Base-by-base conservation (phyloP, 2,329 filamentous ascomycete species). In the Ophiocordyceps camponoti-floridani region DNA sequence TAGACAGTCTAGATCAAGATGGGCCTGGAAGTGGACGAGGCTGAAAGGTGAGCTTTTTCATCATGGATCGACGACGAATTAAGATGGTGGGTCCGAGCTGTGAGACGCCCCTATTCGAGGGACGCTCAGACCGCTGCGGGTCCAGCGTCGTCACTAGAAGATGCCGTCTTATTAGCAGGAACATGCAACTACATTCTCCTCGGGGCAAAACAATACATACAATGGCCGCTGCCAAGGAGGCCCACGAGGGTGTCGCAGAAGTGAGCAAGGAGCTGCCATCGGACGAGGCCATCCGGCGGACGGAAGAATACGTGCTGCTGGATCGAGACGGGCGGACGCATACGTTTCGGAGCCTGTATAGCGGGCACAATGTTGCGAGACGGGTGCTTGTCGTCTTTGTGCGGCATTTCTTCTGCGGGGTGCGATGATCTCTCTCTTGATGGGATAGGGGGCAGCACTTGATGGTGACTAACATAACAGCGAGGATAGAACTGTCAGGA, bases 321-420 rank as follows among this genome's bases (percentile, higher is more conserved):
- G 79, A 83, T 58, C 65, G 65, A 35, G 59, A 78, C 46, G 77
- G 78, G 46, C 75, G 73, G 45, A 61, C 70, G 13, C 69, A 70
- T 40, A 63, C 71, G 0, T 85, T 85, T 59, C 72, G 72, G 58
- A 76, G 70, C 51, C 61, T 84, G 27, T 80, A 79, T 56, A 68
- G 65, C 31, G 73, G 74, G 4, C 65, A 58, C 42, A 72, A 72
- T 45, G 65, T 67, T 3, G 65, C 71, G 12, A 63, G 69, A 16
- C 65, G 77, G 3, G 74, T 84, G 27, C 66, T 88, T 30, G 61
- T 86, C 40, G 75, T 87, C 51, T 87, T 88, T 56, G 70, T 88
- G 46, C 72, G 83, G 41, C 82, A 87, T 62, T 88, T 87, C 61
- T 86, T 84, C 67, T 87, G 83, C 56, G 81, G 81, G 33, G 82